Base-by-base conservation (phyloP, 495 filamentous ascomycete genomes). In the Podospora pseudopauciseta region DNA sequence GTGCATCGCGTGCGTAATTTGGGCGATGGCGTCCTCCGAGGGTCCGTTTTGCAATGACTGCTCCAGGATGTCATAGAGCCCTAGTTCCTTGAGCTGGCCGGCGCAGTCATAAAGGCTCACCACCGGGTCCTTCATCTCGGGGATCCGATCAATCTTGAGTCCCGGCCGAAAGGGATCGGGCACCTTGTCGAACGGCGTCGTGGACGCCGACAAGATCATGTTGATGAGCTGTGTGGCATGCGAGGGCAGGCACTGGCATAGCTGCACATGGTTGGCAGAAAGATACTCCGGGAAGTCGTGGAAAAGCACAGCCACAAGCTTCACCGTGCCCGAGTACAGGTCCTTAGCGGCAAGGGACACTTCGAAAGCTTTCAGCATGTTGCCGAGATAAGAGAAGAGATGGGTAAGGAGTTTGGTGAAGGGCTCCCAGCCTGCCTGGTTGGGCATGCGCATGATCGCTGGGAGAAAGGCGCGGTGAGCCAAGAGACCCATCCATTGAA, bases 251-350 rank as follows among this genome's bases (percentile, higher is more conserved):
- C 87, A 87, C 75, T 92, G 90, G 84, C 91, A 93, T 58, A 99
- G 87, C 66, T 89, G 87, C 70, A 90, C 89, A 71, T 96, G 91
- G 75, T 95, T 91, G 71, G 94, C 91, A 30, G 90, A 89, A 56
- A 98, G 83, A 76, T 97, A 98, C 65, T 96, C 93, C 0, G 93
- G 92, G 78, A 92, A 97, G 75, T 99, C 95, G 70, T 98, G 95
- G 66, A 96, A 90, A 60, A 99, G 82, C 49, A 97, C 85, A 20
- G 95, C 80, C 68, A 98, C 78, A 65, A 96, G 85, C 71, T 95
- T 91, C 28, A 97, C 83, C 7, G 91, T 86, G 2, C 89, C 92
- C 71, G 91, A 89, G 76, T 97, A 98, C 59, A 95, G 85, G 61
- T 92, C 90, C 78, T 92, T 94, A 32, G 88, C 86, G 44, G 92